Evolutionary conservation across 2,329 filamentous ascomycete genomes (phyloP), one percentile per base, ranked within the genome.

Genomic region (Colletotrichum musicola): DNA sequence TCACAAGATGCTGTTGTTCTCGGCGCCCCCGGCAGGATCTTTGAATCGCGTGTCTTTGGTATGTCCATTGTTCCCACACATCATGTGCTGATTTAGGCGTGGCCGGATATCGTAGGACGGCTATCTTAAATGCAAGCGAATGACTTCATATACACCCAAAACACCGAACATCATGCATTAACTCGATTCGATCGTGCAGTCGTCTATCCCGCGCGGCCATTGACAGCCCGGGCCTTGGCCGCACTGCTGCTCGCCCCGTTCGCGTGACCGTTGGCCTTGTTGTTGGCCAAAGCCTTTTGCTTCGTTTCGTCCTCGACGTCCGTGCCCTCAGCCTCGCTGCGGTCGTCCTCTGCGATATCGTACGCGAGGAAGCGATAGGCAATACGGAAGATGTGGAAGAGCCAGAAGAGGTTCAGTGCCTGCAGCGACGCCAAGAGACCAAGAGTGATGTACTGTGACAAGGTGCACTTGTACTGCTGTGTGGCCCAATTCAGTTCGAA

Each of bases 391-490:
- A 95, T 94, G 79, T 91, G 89, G 80, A 90, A 93, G 67, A 94
- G 87, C 93, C 93, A 95, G 81, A 95, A 94, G 10, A 95, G 78
- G 77, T 95, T 95, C 61, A 95, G 85, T 1, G 89, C 88, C 79
- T 95, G 93, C 40, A 95, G 84, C 4, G 85, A 83, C 4, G 88
- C 84, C 6, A 95, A 86, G 27, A 95, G 85, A 3, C 75, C 73
- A 9, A 89, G 84, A 12, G 91, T 91, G 74, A 95, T 93, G 77
- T 83, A 82, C 77, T 93, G 90, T 30, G 88, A 85, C 69, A 95
- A 80, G 75, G 81, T 83, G 82, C 91, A 93, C 83, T 95, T 95
- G 85, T 92, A 95, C 80, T 93, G 92, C 75, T 90, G 83, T 0
- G 87, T 88, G 61, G 87, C 90, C 93, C 93, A 95, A 82, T 95